These are phyloP conservation scores for Phaffia rhodozyma DNA, from an alignment of 1,284 basidiomycete genomes.

Conservation along the genomic window DNA sequence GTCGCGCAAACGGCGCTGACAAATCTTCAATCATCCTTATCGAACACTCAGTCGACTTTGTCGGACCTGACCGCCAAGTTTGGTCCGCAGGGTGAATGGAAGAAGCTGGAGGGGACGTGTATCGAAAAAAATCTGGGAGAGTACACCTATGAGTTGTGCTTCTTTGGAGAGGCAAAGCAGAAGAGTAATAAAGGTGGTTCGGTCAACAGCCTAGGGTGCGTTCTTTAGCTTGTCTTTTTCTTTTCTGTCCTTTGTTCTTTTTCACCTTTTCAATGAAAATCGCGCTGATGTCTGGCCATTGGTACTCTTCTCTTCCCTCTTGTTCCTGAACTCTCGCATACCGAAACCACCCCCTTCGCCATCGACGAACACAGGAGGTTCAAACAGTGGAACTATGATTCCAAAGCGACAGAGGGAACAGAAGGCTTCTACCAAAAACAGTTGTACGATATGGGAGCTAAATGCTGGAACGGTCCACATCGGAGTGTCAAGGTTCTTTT, in stretches of 20 bases:
- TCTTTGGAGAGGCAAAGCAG: conserved; percentile 78
- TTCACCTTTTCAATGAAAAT: too few relatives aligned
- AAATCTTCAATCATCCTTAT: conserved; percentile 24
- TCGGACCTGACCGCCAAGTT: conserved; percentile 49
- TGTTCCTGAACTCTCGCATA: neutral
- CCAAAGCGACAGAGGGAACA: conserved; percentile 46
- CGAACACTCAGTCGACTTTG: conserved; percentile 24
- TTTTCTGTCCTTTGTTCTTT: neutral
- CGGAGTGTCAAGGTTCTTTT: conserved; percentile 32
- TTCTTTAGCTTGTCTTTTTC: conserved; percentile 15
- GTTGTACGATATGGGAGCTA: conserved; percentile 65
- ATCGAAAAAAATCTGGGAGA: conserved; percentile 75
- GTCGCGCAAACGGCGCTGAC: conserved; percentile 39
- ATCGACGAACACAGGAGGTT: conserved; percentile 47
- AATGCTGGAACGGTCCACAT: conserved; percentile 96
- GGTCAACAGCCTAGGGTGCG: conserved; percentile 73
- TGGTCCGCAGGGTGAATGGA: conserved; percentile 83
- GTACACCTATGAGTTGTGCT: conserved; percentile 95
- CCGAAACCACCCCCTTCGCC: neutral
- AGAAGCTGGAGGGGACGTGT: conserved; percentile 77
- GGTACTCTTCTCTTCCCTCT: neutral
- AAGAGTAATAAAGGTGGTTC: conserved; percentile 72
- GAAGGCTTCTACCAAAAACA: conserved; percentile 69
- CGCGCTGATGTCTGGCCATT: neutral
- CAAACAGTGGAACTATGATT: conserved; percentile 56